Conservation (phyloP, 208 protist genomes). For the Trypanosoma congolense region DNA sequence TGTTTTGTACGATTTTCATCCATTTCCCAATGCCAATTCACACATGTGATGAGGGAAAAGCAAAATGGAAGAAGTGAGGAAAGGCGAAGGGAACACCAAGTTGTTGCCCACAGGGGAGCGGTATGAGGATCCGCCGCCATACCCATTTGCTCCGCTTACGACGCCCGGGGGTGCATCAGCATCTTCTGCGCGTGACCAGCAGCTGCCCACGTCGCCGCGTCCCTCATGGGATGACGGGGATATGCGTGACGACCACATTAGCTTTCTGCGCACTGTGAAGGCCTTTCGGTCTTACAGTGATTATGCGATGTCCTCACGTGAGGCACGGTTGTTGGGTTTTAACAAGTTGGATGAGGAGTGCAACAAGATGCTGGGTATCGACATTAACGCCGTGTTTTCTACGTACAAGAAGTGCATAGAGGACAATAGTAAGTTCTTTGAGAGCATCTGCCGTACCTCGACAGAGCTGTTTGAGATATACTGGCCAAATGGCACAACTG, state of each 20-base stretch:
- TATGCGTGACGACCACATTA: slow-evolving; percentile 83
- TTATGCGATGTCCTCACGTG: slow-evolving; percentile 62
- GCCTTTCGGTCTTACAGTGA: slow-evolving; percentile 75
- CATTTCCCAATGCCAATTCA: too few relatives aligned
- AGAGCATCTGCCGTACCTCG: slow-evolving; percentile 75
- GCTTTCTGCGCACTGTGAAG: slow-evolving; percentile 80
- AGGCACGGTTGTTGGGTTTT: slow-evolving; percentile 76
- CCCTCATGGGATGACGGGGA: slow-evolving; percentile 34
- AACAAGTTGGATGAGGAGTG: slow-evolving; percentile 73
- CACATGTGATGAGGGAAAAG: too few relatives aligned
- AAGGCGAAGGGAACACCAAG: too few relatives aligned
- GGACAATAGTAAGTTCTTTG: slow-evolving; percentile 78
- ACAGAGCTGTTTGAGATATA: slow-evolving; percentile 85
- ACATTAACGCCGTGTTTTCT: slow-evolving; percentile 70
- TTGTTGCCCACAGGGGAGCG: not conserved
- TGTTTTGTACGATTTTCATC: too few relatives aligned
- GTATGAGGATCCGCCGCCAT: not conserved
- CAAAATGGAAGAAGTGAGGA: too few relatives aligned
- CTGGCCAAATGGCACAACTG: slow-evolving; percentile 81
- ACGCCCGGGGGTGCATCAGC: not conserved
- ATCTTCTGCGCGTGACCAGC: too few relatives aligned
- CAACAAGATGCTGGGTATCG: slow-evolving; percentile 63
- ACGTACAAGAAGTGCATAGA: slow-evolving; percentile 77
- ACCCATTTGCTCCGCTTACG: not conserved
- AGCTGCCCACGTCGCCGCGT: slow-evolving; percentile 10